A percentile compares a stretch with the other conserved stretches of the same genome.
Evolutionary conservation across 2,329 filamentous ascomycete species (phyloP).

Genomic region (Phaeomoniella chlamydospora): DNA sequence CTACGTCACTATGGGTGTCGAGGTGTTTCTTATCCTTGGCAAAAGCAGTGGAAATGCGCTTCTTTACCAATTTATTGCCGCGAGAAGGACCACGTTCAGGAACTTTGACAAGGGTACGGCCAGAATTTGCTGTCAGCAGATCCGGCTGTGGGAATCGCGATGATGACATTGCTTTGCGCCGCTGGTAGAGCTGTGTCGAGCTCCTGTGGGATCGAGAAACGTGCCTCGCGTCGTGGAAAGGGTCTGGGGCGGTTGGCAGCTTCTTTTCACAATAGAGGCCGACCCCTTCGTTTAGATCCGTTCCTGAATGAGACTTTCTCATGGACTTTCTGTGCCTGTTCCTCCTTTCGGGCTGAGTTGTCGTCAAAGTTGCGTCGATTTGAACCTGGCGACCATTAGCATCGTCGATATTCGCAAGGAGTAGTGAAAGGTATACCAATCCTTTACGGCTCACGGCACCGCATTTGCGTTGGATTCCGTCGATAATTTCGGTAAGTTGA

Average conservation of each 20-base stretch:
- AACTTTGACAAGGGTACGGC: too few relatives aligned
- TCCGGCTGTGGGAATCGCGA: too few relatives aligned
- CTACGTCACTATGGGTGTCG: too few relatives aligned
- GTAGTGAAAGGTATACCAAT: slow-evolving; percentile 39
- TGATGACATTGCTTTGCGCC: too few relatives aligned
- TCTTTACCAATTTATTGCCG: too few relatives aligned
- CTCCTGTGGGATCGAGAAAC: too few relatives aligned
- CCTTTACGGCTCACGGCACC: slow-evolving; percentile 69
- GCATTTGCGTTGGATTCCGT: slow-evolving; percentile 75
- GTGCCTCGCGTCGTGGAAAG: not conserved
- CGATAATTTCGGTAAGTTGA: slow-evolving; percentile 61
- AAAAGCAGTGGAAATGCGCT: too few relatives aligned
- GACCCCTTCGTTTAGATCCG: not conserved
- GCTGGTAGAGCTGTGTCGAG: too few relatives aligned
- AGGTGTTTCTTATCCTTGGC: too few relatives aligned
- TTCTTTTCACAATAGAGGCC: not conserved
- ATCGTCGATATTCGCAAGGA: too few relatives aligned
- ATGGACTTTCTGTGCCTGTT: slow-evolving; percentile 1
- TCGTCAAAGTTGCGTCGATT: not conserved
- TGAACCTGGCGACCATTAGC: not conserved
- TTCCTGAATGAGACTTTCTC: not conserved
- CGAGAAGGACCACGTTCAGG: too few relatives aligned
- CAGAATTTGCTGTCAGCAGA: too few relatives aligned
- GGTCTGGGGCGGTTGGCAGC: not conserved
- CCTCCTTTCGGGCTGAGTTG: slow-evolving; percentile 2